Base-by-base conservation (phyloP, 2,329 filamentous ascomycete species). In the Fusarium sp. region DNA sequence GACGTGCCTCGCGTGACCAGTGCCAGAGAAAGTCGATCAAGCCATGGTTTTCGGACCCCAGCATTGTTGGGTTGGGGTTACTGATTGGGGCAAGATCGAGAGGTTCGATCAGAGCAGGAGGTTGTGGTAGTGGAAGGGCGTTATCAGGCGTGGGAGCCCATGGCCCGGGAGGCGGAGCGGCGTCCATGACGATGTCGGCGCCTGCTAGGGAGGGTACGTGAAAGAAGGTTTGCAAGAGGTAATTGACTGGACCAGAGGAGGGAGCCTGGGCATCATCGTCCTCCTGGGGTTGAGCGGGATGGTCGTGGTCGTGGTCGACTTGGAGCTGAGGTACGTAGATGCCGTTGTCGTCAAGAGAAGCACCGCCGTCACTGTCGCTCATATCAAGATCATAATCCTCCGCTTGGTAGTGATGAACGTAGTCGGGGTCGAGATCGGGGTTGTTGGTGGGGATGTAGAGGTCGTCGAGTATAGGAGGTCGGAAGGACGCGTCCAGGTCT, bases 41-140 rank as follows among this genome's bases (percentile, higher is more conserved):
- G 51, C 84, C 84, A 38, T 84, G 81, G 74, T 91, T 91, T 62
- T 84, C 83, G 14, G 86, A 86, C 11, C 84, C 84, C 33, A 89
- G 81, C 17, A 83, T 80, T 29, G 75, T 76, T 44, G 81, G 80
- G 49, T 81, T 83, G 6, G 80, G 79, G 33, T 81, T 81, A 58
- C 80, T 82, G 14, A 80, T 66, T 38, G 76, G 72, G 10, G 78
- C 67, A 14, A 72, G 71, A 20, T 64, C 75, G 20, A 64, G 40
- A 29, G 44, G 46, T 9, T 61, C 68, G 16, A 24, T 44, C 40
- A 44, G 66, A 6, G 29, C 31, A 40, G 10, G 35, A 42, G 9
- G 12, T 53, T 44, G 51, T 49, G 46, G 61, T 20, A 49, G 36
- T 44, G 20, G 57, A 40, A 57, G 33, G 35, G 38, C 56, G 33